Evolutionary conservation across 2,329 filamentous ascomycete species (phyloP), one percentile per base, ranked within the genome.

Genomic region (Pseudovirgaria hyperparasitica): DNA sequence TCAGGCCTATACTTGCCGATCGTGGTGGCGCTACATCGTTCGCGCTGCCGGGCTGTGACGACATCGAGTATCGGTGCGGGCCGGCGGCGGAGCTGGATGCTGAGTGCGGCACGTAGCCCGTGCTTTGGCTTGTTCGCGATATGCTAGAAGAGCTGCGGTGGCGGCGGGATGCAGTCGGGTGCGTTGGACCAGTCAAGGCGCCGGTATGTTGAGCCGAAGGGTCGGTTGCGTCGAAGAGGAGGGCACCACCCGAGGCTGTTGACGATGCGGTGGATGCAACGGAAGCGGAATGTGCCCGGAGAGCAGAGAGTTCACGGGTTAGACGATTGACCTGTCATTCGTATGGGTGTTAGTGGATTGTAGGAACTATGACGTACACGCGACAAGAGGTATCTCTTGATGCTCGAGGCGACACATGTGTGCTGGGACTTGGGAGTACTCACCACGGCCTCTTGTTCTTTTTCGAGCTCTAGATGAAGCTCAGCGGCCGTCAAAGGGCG

Each of bases 401-500:
- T 13, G 18, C 7, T 13, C 10, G 13, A 29, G 15, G 23, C 3
- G 5, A 5, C 10, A 3, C 12, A 5, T 23, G 11, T 8, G 27
- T 25, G 13, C 8, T 6, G 13, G 15, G 9, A 26, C 13, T 9
- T 6, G 20, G 8, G 8, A 22, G 26, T 18, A 59, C 73, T 37
- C 65, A 90, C 86, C 43, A 94, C 78, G 19, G 85, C 82, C 55
- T 96, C 87, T 44, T 96, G 86, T 50, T 96, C 87, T 54, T 92
- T 90, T 56, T 96, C 87, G 15, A 94, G 65, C 58, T 93, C 74
- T 33, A 81, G 65, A 53, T 94, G 85, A 34, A 96, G 65, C 52
- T 96, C 87, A 4, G 84, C 80, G 2, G 84, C 76, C 0, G 87
- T 94, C 50, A 94, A 60, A 4, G 86, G 86, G 19, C 82, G 71